Conservation (phyloP, 2,329 filamentous ascomycete species). For the Aspergillus oerlinghausenensis region DNA sequence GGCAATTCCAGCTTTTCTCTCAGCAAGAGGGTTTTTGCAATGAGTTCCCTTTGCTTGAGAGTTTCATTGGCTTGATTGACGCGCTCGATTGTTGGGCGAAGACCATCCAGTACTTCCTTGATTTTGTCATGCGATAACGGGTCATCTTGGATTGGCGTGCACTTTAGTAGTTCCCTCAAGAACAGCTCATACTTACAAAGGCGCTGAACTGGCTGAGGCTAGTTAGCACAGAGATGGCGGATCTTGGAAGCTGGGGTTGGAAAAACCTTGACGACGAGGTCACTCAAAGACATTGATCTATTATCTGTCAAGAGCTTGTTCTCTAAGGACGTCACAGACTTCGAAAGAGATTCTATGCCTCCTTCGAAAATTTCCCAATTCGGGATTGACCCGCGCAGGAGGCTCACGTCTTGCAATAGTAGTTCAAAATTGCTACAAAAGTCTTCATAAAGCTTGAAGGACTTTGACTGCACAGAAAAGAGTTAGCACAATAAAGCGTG, state of each 20-base stretch:
- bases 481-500: constrained; percentile 39
- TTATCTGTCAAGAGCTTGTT: constrained; percentile 58
- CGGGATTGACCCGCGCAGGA: constrained; percentile 62
- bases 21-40: constrained; percentile 79
- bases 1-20: constrained; percentile 76
- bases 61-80: constrained; percentile 85
- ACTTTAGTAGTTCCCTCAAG: constrained; percentile 75
- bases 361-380: constrained; percentile 77
- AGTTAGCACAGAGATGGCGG: constrained; percentile 11
- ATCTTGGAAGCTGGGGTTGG: not conserved
- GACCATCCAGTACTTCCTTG: constrained; percentile 63
- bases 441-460: constrained; percentile 84
- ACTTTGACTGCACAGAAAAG: constrained; percentile 60
- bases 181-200: constrained; percentile 87
- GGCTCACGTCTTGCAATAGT: constrained; percentile 71
- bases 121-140: constrained; percentile 77
- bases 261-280: constrained; percentile 81
- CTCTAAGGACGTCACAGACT: constrained; percentile 67
- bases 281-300: constrained; percentile 76
- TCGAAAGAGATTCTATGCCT: constrained; percentile 78
- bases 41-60: constrained; percentile 59
- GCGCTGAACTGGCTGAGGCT: constrained; percentile 76
- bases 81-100: constrained; percentile 70
- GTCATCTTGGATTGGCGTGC: constrained; percentile 80
- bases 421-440: constrained; percentile 87